Evolutionary conservation across 176 grass and related monocot species (phyloP), one percentile per base, ranked within the genome.

Genomic region (Dactylis glomerata): DNA sequence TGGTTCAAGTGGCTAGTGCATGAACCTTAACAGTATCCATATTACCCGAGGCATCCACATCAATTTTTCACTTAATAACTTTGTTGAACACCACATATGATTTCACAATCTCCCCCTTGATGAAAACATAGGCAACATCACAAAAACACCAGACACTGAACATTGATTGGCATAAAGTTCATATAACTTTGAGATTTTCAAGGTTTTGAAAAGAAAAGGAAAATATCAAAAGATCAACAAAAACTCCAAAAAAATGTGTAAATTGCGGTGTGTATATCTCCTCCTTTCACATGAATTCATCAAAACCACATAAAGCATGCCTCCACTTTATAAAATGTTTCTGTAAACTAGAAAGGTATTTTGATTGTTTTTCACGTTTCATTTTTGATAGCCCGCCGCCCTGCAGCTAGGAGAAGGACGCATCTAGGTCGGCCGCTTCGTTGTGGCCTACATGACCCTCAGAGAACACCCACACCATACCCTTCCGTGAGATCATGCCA

Each of bases 41-140:
- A 62, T 62, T 3, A 15, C 12, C 5, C 24, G 2, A 62, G 30
- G 47, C 19, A 50, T 50, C 47, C 47, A 50, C 4, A 50, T 50
- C 47, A 50, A 50, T 50, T 9, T 50, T 15, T 11, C 12, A 63
- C 59, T 63, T 63, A 63, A 61, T 12, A 26, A 63, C 59, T 63
- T 63, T 30, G 27, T 63, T 63, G 10, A 26, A 63, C 59, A 63
- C 16, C 59, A 63, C 59, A 12, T 5, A 63, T 63, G 59, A 31
- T 63, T 62, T 30, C 24, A 30, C 58, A 62, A 66, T 66, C 62
- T 67, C 63, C 63, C 16, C 31, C 17, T 67, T 67, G 32, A 67
- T 67, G 63, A 67, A 67, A 67, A 67, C 63, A 67, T 67, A 36
- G 63, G 63, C 63, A 67, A 67, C 63, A 37, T 37, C 16, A 36